Conservation (phyloP, 2,329 filamentous ascomycete genomes). For the Colletotrichum camelliae region DNA sequence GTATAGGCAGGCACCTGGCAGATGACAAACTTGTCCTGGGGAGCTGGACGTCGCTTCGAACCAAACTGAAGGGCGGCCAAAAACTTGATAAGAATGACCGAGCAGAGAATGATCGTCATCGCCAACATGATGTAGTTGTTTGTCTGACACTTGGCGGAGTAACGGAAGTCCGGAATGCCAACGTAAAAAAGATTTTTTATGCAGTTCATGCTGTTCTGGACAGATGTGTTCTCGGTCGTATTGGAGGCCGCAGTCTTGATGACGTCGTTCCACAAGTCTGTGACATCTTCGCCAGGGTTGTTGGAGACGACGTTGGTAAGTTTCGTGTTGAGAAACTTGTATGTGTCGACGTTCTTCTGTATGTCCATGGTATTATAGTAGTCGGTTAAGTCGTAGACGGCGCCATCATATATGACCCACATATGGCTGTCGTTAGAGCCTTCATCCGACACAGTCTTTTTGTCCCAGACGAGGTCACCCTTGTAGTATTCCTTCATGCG, state of each 20-base stretch:
- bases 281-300: conserved; percentile 83
- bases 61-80: conserved; percentile 91
- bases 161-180: conserved; percentile 85
- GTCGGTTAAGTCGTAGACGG: conserved; percentile 88
- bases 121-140: conserved; percentile 91
- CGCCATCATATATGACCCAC: conserved; percentile 81
- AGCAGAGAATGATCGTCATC: conserved; percentile 83
- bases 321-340: conserved; percentile 74
- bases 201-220: conserved; percentile 76
- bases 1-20: conserved; percentile 98
- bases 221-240: conserved; percentile 50
- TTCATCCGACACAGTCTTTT: conserved; percentile 62
- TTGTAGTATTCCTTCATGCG: conserved; percentile 87
- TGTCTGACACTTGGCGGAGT: conserved; percentile 76
- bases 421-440: conserved; percentile 71
- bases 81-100: conserved; percentile 87
- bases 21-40: conserved; percentile 98
- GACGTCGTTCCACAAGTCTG: conserved; percentile 63
- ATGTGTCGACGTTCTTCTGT: conserved; percentile 59
- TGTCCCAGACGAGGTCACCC: conserved; percentile 80
- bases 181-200: conserved; percentile 84
- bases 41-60: conserved; percentile 84
- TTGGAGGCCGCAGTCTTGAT: conserved; percentile 56
- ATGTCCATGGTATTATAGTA: conserved; percentile 81
- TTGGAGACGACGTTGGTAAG: conserved; percentile 73